Conservation (phyloP, 2,329 filamentous ascomycete genomes). For the Sclerotinia spermophila region DNA sequence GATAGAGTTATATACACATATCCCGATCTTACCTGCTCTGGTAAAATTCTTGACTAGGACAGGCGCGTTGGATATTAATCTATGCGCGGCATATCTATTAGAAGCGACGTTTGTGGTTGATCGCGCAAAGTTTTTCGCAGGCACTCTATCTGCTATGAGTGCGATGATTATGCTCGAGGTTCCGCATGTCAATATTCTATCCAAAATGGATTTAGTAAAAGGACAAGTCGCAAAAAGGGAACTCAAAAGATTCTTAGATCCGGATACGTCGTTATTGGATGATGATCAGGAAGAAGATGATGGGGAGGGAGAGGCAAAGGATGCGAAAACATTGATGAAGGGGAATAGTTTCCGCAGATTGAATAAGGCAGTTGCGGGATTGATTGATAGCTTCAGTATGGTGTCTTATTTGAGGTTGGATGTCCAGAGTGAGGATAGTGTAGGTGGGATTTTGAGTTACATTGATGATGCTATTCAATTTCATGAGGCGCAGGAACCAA, state of each 20-base stretch:
- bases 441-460: conserved; percentile 79
- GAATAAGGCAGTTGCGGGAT: conserved; percentile 80
- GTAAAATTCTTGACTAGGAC: conserved; percentile 75
- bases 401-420: conserved; percentile 91
- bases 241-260: conserved; percentile 83
- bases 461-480: conserved; percentile 94
- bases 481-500: conserved; percentile 88
- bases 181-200: conserved; percentile 92
- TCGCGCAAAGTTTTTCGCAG: conserved; percentile 94
- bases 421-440: conserved; percentile 86
- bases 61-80: conserved; percentile 80
- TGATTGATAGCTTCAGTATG: conserved; percentile 98
- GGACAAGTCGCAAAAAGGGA: conserved; percentile 84
- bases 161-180: conserved; percentile 99
- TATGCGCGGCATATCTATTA: conserved; percentile 91
- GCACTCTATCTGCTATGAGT: conserved; percentile 93
- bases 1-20: conserved; percentile 97
- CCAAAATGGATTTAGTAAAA: conserved; percentile 96
- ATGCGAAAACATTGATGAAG: conserved; percentile 71
- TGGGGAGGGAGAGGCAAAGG: conserved; percentile 50
- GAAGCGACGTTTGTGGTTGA: conserved; percentile 96
- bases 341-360: conserved; percentile 77
- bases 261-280: conserved; percentile 77
- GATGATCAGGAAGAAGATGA: conserved; percentile 42
- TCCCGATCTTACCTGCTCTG: conserved; percentile 83